phyloP scores from a whole-genome alignment of 1,284 basidiomycete genomes.

The Baeospora myosura region DNA sequence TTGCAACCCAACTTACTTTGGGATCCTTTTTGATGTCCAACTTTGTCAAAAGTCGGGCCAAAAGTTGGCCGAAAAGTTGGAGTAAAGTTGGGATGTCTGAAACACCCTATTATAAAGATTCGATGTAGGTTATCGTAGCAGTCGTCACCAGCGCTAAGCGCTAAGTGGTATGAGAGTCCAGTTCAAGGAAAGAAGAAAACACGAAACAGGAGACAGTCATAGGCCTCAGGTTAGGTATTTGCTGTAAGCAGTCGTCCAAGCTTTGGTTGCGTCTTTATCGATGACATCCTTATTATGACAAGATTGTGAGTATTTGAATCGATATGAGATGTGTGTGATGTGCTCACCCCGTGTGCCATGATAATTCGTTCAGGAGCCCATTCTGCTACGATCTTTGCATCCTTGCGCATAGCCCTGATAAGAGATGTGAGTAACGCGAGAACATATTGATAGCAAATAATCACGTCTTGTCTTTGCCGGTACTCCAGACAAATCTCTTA shows the following conservation, averaged over 20 bases:
- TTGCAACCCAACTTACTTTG: no score
- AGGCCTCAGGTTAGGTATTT: slow-evolving; percentile 14
- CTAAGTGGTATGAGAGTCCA: no score
- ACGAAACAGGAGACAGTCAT: no score
- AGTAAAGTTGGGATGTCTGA: no score
- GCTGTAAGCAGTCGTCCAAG: slow-evolving; percentile 42
- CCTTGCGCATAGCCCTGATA: slow-evolving; percentile 65
- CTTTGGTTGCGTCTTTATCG: slow-evolving; percentile 52
- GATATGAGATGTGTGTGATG: slow-evolving; percentile 6
- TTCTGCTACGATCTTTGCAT: slow-evolving; percentile 61
- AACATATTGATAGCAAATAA: slow-evolving; percentile 18
- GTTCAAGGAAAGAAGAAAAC: no score
- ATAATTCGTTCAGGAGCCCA: slow-evolving; percentile 91
- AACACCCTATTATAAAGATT: no score
- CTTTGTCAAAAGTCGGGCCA: no score
- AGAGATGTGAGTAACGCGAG: neutral
- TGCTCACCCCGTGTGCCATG: slow-evolving; percentile 82
- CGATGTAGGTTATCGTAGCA: no score
- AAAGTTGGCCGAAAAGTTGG: no score
- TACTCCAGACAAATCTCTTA: slow-evolving; percentile 40
- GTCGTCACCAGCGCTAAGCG: no score
- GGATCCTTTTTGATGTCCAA: no score
- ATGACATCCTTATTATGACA: slow-evolving; percentile 50
- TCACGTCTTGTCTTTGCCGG: slow-evolving; percentile 58
- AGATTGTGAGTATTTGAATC: slow-evolving; percentile 2